Evolutionary conservation across 2,329 filamentous ascomycete species (phyloP).

Genomic region (Claviceps sorghi): DNA sequence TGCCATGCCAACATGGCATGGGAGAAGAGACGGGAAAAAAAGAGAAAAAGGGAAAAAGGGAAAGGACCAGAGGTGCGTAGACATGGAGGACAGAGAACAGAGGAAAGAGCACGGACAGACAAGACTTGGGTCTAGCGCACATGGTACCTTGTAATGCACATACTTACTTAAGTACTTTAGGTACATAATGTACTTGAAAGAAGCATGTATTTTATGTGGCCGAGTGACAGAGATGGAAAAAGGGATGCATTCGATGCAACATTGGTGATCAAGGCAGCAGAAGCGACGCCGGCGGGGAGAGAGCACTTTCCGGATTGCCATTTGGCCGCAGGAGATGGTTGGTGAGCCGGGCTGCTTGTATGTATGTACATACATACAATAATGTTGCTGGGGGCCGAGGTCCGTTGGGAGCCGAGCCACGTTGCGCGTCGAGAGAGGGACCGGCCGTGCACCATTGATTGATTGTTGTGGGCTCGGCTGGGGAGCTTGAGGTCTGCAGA

Average conservation of each 20-base stretch:
- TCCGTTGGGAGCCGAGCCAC: conserved; percentile 15
- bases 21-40: not conserved
- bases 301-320: not conserved
- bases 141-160: too few relatives aligned
- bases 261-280: not conserved
- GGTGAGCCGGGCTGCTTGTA: not conserved
- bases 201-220: not conserved
- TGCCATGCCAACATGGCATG: not conserved
- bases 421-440: conserved; percentile 11
- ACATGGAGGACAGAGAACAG: not conserved
- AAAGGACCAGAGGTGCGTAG: not conserved
- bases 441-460: too few relatives aligned
- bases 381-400: not conserved
- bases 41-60: not conserved
- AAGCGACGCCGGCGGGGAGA: not conserved
- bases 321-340: not conserved
- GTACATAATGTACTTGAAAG: too few relatives aligned
- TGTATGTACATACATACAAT: too few relatives aligned
- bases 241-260: not conserved
- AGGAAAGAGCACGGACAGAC: not conserved
- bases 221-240: not conserved
- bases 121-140: too few relatives aligned
- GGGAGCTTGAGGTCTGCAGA: too few relatives aligned
- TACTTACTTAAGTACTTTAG: too few relatives aligned
- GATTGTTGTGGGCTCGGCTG: too few relatives aligned